A percentile compares a stretch with the other conserved stretches of the same genome.
Conservation (phyloP, 169 alveolate species). For the Eimeria acervulina region DNA sequence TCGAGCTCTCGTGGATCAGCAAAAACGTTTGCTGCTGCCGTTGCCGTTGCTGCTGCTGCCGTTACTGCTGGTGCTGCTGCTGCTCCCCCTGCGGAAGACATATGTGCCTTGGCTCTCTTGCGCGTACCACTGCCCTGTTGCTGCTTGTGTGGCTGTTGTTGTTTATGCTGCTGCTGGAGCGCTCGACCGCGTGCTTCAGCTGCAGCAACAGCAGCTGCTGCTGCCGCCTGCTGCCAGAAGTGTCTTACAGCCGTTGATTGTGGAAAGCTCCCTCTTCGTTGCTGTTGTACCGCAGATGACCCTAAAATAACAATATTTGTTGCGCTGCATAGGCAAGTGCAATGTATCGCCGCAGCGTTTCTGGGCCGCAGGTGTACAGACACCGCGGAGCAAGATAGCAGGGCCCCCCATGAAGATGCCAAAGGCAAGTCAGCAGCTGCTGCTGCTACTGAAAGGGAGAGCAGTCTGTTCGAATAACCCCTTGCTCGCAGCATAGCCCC, state of each 20-base stretch:
- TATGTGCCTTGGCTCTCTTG: not conserved
- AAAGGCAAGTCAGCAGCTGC: not conserved
- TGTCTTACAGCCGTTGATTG: not conserved
- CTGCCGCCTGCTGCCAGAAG: slow-evolving; percentile 38
- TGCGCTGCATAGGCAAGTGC: not conserved
- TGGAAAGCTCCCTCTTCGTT: not conserved
- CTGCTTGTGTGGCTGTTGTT: slow-evolving; percentile 25
- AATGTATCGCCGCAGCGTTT: not conserved
- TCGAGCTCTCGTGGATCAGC: slow-evolving; percentile 49
- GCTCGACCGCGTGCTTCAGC: slow-evolving; percentile 16
- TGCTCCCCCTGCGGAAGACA: not conserved
- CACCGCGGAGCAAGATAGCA: not conserved
- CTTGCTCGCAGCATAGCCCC: not conserved
- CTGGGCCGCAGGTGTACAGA: not conserved
- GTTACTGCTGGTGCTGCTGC: not conserved
- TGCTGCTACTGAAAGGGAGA: not conserved
- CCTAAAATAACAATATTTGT: not conserved
- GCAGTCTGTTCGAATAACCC: not conserved
- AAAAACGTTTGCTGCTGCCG: slow-evolving; percentile 58
- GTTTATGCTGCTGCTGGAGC: not conserved
- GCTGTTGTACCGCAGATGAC: not conserved
- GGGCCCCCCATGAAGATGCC: not conserved
- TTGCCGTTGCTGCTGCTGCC: slow-evolving; percentile 67
- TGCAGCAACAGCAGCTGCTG: not conserved
- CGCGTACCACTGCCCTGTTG: not conserved